Conservation (phyloP, 140 eudicot species). For the Anethum foeniculum region DNA sequence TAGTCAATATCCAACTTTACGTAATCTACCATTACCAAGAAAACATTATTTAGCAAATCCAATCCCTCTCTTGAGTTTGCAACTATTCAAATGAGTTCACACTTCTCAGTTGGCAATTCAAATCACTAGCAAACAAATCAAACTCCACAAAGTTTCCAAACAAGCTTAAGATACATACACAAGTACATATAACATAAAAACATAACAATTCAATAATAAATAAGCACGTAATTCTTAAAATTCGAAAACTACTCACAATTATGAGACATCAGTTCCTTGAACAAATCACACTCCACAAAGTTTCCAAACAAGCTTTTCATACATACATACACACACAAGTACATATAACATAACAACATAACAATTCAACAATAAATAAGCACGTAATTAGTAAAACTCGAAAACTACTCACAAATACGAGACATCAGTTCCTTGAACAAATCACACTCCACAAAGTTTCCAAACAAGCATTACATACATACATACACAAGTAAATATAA, state of each 20-base stretch:
- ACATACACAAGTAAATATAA: neutral
- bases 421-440: conserved; percentile 34
- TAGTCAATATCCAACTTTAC: neutral
- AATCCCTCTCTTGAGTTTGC: neutral
- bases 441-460: neutral
- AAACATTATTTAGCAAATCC: neutral
- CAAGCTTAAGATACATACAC: neutral
- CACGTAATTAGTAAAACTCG: neutral
- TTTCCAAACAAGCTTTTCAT: neutral
- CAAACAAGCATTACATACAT: neutral
- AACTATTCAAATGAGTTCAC: neutral
- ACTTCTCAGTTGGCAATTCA: neutral
- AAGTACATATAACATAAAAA: neutral
- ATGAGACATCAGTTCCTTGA: conserved; percentile 50
- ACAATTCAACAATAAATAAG: neutral
- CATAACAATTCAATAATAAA: neutral
- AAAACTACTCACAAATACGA: conserved; percentile 65
- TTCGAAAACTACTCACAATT: conserved; percentile 45
- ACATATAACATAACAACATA: neutral
- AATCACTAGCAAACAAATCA: neutral
- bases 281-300: neutral
- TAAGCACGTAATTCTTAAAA: neutral
- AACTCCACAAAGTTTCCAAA: conserved; percentile 4
- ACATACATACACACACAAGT: neutral
- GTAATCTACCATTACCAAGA: neutral